These are phyloP conservation scores for Bryoglossum gracile DNA, from an alignment of 495 filamentous ascomycete genomes.

Conservation along the genomic window DNA sequence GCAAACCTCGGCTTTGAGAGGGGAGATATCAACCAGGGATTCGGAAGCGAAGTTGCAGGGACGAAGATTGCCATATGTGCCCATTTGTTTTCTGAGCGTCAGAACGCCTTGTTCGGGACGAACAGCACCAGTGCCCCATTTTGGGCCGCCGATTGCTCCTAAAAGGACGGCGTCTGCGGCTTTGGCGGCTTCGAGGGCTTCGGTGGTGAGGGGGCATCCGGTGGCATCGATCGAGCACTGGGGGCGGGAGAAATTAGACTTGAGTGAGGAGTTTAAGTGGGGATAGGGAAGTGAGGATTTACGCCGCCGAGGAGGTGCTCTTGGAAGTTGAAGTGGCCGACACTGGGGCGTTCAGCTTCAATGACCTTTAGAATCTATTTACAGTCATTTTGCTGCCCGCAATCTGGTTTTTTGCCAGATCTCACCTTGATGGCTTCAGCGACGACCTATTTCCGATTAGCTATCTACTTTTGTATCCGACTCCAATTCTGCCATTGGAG, in stretches of 20 bases:
- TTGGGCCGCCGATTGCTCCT: constrained; percentile 91
- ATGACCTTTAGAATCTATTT: constrained; percentile 65
- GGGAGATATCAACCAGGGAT: constrained; percentile 77
- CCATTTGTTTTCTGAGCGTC: constrained; percentile 86
- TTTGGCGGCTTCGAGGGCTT: constrained; percentile 80
- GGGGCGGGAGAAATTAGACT: constrained; percentile 4
- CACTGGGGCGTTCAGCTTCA: constrained; percentile 56
- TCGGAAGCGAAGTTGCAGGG: constrained; percentile 96
- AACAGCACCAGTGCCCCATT: constrained; percentile 91
- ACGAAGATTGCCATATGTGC: constrained; percentile 93
- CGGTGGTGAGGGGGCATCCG: constrained; percentile 71
- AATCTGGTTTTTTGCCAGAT: neutral
- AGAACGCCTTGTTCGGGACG: constrained; percentile 95
- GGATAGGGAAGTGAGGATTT: constrained; percentile 20
- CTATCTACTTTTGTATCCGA: too few species aligned
- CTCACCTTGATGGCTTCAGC: constrained; percentile 77
- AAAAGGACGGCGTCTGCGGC: constrained; percentile 86
- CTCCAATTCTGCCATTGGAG: neutral
- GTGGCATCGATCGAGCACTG: constrained; percentile 85
- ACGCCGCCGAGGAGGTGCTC: constrained; percentile 91
- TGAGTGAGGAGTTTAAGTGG: neutral
- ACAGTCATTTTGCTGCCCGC: constrained; percentile 5
- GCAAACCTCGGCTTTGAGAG: constrained; percentile 81
- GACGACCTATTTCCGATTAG: constrained; percentile 33
- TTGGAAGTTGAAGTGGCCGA: constrained; percentile 79